A percentile compares a stretch with the other conserved stretches of the same genome.
These are phyloP conservation scores for Asterophora lycoperdoides DNA, from an alignment of 768 basidiomycete genomes.

Conservation along the genomic window DNA sequence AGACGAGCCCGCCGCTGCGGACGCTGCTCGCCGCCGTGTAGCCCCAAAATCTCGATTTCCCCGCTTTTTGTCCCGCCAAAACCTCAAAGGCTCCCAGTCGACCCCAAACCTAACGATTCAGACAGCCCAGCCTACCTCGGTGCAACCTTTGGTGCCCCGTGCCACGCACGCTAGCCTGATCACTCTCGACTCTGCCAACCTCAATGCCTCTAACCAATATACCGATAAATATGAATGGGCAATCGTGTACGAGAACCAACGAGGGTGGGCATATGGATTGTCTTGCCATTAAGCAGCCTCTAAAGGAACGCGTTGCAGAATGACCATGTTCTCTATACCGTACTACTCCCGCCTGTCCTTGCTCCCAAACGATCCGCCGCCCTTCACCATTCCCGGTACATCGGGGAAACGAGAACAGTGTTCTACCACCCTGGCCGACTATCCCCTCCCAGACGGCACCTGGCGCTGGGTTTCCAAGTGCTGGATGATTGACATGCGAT, in stretches of 20 bases:
- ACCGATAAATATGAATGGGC: constrained; percentile 72
- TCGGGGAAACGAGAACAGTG: constrained; percentile 43
- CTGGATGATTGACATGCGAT: constrained; percentile 90
- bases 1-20: constrained; percentile 39
- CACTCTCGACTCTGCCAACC: constrained; percentile 11
- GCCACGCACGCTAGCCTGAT: constrained; percentile 6
- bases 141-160: neutral
- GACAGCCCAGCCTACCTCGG: constrained; percentile 2
- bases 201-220: constrained; percentile 25
- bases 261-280: constrained; percentile 50
- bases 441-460: constrained; percentile 72
- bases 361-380: constrained; percentile 66
- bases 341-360: constrained; percentile 70
- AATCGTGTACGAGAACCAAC: constrained; percentile 76
- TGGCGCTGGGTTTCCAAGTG: constrained; percentile 79
- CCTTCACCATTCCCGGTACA: constrained; percentile 60
- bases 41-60: constrained; percentile 31
- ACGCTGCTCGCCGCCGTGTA: constrained; percentile 46
- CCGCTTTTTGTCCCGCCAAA: constrained; percentile 30
- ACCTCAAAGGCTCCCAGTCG: constrained; percentile 15
- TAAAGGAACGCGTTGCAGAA: constrained; percentile 24
- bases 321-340: constrained; percentile 67
- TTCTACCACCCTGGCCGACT: constrained; percentile 53
- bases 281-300: neutral
- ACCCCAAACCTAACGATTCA: constrained; percentile 8